phyloP scores from a whole-genome alignment of 148 eudicot genomes.

The Nepenthes mirabilis region DNA sequence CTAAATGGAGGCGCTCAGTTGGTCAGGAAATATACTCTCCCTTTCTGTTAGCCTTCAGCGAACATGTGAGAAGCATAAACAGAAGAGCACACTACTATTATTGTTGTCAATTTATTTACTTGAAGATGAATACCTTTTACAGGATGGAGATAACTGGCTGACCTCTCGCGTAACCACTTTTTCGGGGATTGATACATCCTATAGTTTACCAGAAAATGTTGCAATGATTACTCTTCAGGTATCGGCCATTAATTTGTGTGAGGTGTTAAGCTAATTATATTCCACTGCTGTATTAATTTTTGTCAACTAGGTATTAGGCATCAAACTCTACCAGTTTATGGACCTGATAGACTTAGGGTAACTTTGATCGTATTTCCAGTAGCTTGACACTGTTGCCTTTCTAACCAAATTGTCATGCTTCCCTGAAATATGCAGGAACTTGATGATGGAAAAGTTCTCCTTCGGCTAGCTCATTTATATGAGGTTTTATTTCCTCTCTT shows the following conservation, averaged over 20 bases:
- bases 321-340: neutral
- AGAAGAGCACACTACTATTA: neutral
- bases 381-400: neutral
- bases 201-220: slow-evolving; percentile 79
- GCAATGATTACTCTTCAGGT: slow-evolving; percentile 95
- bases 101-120: neutral
- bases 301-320: neutral
- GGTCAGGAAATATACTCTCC: slow-evolving; percentile 97
- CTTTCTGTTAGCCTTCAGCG: slow-evolving; percentile 76
- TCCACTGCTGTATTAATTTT: neutral
- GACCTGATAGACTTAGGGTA: no score
- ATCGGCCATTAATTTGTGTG: neutral
- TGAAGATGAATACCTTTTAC: slow-evolving; percentile 3
- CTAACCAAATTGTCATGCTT: neutral
- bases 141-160: slow-evolving; percentile 42
- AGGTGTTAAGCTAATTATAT: neutral
- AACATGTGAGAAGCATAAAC: slow-evolving; percentile 37
- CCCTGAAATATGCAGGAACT: slow-evolving; percentile 48
- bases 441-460: slow-evolving; percentile 62
- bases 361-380: neutral
- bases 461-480: slow-evolving; percentile 85
- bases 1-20: slow-evolving; percentile 82
- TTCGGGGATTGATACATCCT: slow-evolving; percentile 62
- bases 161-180: slow-evolving; percentile 41
- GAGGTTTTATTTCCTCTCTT: slow-evolving; percentile 37